Conservation (phyloP, 2,329 filamentous ascomycete species). For the Thielaviopsis ethacetica region DNA sequence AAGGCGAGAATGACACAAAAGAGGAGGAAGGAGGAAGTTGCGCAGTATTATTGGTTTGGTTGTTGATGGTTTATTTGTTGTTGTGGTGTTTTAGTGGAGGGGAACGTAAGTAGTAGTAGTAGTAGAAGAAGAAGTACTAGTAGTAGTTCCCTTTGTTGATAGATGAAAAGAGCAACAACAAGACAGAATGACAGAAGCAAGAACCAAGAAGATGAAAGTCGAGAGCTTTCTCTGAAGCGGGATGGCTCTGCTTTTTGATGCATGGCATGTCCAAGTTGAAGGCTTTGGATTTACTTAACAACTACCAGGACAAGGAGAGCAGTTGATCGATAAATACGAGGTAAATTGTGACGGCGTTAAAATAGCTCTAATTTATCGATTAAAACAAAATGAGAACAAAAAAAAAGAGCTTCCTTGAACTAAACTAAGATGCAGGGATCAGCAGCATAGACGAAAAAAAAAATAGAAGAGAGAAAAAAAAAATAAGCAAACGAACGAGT, state of each 20-base stretch:
- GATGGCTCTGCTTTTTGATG: background rate
- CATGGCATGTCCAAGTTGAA: background rate
- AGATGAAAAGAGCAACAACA: background rate
- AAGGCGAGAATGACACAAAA: slow-evolving; percentile 1
- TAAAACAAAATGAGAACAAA: background rate
- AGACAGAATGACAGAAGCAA: background rate
- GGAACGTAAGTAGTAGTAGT: too few species aligned
- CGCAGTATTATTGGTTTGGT: background rate
- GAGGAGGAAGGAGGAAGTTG: background rate
- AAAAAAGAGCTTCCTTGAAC: background rate
- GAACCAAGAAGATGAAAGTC: background rate
- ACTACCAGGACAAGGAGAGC: background rate
- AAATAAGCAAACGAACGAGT: background rate
- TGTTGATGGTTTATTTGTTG: background rate
- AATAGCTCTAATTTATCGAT: background rate
- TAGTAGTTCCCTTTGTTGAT: background rate
- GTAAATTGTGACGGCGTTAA: background rate
- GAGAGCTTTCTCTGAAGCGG: background rate
- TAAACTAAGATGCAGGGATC: background rate
- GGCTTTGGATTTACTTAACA: background rate
- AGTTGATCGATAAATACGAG: background rate
- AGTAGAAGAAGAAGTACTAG: too few species aligned
- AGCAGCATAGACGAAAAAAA: background rate
- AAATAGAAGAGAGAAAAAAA: too few species aligned
- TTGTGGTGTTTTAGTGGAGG: background rate